Evolutionary conservation across 768 basidiomycete genomes (phyloP).

Genomic region (Suillus subalutaceus): DNA sequence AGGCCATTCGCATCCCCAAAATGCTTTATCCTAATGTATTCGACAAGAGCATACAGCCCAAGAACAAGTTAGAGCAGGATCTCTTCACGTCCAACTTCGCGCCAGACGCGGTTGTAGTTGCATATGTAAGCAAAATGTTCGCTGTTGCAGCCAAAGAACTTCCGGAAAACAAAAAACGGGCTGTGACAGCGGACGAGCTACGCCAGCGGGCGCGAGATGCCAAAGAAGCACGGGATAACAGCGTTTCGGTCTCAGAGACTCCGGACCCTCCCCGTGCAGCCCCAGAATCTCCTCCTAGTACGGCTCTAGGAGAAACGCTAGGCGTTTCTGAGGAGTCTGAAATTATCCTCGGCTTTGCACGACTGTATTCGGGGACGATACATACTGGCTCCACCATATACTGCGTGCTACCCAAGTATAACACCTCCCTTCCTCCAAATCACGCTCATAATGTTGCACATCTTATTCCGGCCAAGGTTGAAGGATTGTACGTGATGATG

Average conservation of each 20-base stretch:
- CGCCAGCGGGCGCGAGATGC: slow-evolving; percentile 61
- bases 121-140: slow-evolving; percentile 99
- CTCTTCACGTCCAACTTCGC: slow-evolving; percentile 72
- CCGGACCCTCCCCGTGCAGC: slow-evolving; percentile 7
- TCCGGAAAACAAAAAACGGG: slow-evolving; percentile 82
- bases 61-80: slow-evolving; percentile 82
- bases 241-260: slow-evolving; percentile 13
- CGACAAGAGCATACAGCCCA: slow-evolving; percentile 59
- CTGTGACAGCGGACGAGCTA: slow-evolving; percentile 84
- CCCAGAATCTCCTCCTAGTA: slow-evolving; percentile 3
- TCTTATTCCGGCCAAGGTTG: slow-evolving; percentile 61
- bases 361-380: slow-evolving; percentile 90
- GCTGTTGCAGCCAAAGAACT: slow-evolving; percentile 80
- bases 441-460: slow-evolving; percentile 73
- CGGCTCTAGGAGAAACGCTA: background rate
- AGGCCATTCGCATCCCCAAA: slow-evolving; percentile 81
- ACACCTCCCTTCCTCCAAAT: slow-evolving; percentile 56
- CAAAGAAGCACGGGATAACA: slow-evolving; percentile 40
- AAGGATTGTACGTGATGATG: slow-evolving; percentile 95
- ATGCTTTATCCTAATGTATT: slow-evolving; percentile 87
- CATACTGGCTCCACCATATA: slow-evolving; percentile 62
- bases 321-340: slow-evolving; percentile 42
- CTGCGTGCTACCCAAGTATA: slow-evolving; percentile 88
- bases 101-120: slow-evolving; percentile 64
- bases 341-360: slow-evolving; percentile 87